Evolutionary conservation across 208 protist species (phyloP).

Genomic region (Trypanosoma scelopori): DNA sequence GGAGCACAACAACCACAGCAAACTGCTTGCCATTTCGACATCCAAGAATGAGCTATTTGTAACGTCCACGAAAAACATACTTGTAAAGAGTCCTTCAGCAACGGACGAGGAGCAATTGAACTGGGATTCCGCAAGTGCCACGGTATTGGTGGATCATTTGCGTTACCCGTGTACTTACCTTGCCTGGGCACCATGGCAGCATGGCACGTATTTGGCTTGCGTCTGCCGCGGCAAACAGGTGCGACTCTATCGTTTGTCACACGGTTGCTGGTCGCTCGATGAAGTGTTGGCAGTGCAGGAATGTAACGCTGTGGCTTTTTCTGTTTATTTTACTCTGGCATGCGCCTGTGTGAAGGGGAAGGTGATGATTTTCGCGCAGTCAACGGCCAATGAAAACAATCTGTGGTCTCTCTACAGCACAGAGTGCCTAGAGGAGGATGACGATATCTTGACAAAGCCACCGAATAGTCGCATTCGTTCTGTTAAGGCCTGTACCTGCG

Average conservation of each 20-base stretch:
- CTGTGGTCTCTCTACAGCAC: conserved; percentile 24
- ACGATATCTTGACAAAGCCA: neutral
- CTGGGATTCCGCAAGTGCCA: conserved; percentile 57
- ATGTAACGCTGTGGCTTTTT: conserved; percentile 61
- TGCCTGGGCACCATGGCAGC: conserved; percentile 83
- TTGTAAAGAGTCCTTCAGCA: conserved; percentile 35
- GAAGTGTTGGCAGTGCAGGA: conserved; percentile 46
- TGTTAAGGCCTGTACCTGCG: conserved; percentile 39
- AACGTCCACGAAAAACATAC: conserved; percentile 62
- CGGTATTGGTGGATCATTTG: conserved; percentile 58
- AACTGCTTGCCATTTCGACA: conserved; percentile 72
- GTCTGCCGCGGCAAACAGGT: conserved; percentile 57
- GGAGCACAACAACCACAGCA: conserved; percentile 86
- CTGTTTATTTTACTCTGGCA: conserved; percentile 66
- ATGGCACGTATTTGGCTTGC: conserved; percentile 70
- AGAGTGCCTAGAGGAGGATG: conserved; percentile 11
- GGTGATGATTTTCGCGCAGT: conserved; percentile 47
- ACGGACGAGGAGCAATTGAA: conserved; percentile 44
- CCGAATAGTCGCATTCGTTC: conserved; percentile 1
- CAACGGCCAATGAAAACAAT: conserved; percentile 13
- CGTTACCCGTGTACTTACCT: conserved; percentile 64
- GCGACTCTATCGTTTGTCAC: conserved; percentile 77
- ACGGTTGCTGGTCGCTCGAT: conserved; percentile 74
- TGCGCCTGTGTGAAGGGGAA: conserved; percentile 51
- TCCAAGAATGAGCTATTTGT: conserved; percentile 77